phyloP scores from a whole-genome alignment of 306 rosid species.

The Elaeagnus macrophylla region DNA sequence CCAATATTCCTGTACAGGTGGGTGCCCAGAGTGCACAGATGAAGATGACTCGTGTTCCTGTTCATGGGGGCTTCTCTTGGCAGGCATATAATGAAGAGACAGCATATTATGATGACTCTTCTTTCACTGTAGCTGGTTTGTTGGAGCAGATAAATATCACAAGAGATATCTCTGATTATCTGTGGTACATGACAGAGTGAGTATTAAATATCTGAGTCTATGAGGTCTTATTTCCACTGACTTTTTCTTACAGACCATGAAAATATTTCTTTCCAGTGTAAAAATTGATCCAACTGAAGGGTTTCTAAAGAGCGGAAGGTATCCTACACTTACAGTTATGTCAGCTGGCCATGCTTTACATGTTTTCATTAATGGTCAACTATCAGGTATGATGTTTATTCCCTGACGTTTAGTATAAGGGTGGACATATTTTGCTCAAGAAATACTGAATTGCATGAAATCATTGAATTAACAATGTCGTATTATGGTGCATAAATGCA shows the following conservation, averaged over 20 bases:
- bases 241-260: neutral
- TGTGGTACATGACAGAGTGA: conserved; percentile 99
- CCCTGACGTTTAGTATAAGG: neutral
- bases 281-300: conserved; percentile 60
- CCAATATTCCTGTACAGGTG: conserved; percentile 37
- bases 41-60: conserved; percentile 89
- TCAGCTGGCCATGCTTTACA: conserved; percentile 98
- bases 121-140: conserved; percentile 65
- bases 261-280: conserved; percentile 40
- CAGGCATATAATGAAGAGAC: conserved; percentile 72
- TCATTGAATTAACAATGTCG: neutral
- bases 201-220: conserved; percentile 24
- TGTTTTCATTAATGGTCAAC: conserved; percentile 73
- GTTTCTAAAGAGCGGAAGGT: conserved; percentile 57
- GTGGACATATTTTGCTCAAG: neutral
- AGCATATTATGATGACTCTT: conserved; percentile 50
- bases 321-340: conserved; percentile 60
- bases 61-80: conserved; percentile 85
- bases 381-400: conserved; percentile 47
- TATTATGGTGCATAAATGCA: neutral
- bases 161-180: conserved; percentile 78
- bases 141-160: conserved; percentile 93
- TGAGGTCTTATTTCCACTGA: neutral
- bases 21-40: conserved; percentile 71
- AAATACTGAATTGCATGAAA: neutral